phyloP scores from a whole-genome alignment of 192 early-diverging fungal species.

The Linnemannia exigua region DNA sequence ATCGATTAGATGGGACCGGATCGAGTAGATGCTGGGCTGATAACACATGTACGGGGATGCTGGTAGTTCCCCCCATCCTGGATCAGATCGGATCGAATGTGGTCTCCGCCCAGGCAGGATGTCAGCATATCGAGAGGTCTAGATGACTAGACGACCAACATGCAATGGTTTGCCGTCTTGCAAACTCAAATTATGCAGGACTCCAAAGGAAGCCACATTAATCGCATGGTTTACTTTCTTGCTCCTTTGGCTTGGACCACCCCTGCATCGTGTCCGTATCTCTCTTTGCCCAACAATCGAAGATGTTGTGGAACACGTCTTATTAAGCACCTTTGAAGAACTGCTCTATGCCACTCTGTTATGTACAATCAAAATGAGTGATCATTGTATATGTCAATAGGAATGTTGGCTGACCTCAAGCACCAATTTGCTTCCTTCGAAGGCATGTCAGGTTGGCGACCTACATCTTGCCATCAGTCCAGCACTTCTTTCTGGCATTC shows the following conservation, averaged over 20 bases:
- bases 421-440: too few relatives aligned
- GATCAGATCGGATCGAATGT: background rate
- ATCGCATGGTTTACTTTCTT: background rate
- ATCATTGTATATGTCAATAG: too few relatives aligned
- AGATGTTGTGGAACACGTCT: background rate
- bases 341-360: too few relatives aligned
- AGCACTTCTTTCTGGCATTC: too few relatives aligned
- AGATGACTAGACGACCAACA: background rate
- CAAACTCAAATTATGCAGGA: background rate
- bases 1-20: background rate
- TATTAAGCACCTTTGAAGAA: background rate
- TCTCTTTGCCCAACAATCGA: background rate
- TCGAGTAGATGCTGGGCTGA: background rate
- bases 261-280: background rate
- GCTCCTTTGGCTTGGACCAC: background rate
- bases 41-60: background rate
- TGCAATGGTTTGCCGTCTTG: background rate
- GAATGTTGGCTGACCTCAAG: too few relatives aligned
- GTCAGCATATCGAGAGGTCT: background rate
- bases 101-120: slow-evolving; percentile 2
- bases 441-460: too few relatives aligned
- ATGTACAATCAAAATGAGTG: too few relatives aligned
- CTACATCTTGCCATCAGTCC: too few relatives aligned
- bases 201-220: background rate
- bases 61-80: background rate